Conservation (phyloP, 176 grass and related monocot species). For the Rhipidocladum racemiflorum region DNA sequence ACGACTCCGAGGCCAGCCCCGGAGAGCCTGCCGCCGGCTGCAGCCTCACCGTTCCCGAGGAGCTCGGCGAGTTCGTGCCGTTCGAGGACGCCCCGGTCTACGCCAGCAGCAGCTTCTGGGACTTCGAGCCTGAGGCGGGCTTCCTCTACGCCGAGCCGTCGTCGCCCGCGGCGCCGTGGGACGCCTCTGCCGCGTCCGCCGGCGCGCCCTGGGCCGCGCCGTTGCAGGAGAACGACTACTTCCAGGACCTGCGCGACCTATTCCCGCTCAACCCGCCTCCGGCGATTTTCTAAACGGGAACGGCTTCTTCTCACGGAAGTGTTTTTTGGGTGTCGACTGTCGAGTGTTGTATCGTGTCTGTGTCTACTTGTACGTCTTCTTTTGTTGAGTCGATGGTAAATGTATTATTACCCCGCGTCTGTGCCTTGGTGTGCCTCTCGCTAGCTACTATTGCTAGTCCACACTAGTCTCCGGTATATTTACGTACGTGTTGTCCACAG, state of each 20-base stretch:
- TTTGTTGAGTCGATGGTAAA: not conserved
- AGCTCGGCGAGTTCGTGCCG: conserved; percentile 48
- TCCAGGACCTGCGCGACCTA: conserved; percentile 88
- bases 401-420: not conserved
- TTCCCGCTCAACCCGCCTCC: conserved; percentile 83
- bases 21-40: not conserved
- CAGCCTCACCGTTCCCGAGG: conserved; percentile 26
- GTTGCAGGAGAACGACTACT: conserved; percentile 75
- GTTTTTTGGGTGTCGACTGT: not conserved
- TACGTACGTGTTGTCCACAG: not conserved
- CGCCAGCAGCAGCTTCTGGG: conserved; percentile 45
- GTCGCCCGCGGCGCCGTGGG: conserved; percentile 29
- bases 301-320: not conserved
- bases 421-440: not conserved
- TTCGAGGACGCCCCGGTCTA: conserved; percentile 67
- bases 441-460: not conserved
- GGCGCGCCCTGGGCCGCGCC: conserved; percentile 39
- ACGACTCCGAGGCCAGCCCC: not conserved
- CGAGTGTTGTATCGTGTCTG: not conserved
- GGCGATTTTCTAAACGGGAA: conserved; percentile 60
- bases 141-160: conserved; percentile 64
- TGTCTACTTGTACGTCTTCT: not conserved
- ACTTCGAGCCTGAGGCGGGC: conserved; percentile 29
- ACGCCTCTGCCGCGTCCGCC: not conserved
- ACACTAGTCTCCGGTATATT: too few relatives aligned